Evolutionary conservation across 2,329 filamentous ascomycete genomes (phyloP), one percentile per base, ranked within the genome.

Genomic region (Aspergillus alliaceus): DNA sequence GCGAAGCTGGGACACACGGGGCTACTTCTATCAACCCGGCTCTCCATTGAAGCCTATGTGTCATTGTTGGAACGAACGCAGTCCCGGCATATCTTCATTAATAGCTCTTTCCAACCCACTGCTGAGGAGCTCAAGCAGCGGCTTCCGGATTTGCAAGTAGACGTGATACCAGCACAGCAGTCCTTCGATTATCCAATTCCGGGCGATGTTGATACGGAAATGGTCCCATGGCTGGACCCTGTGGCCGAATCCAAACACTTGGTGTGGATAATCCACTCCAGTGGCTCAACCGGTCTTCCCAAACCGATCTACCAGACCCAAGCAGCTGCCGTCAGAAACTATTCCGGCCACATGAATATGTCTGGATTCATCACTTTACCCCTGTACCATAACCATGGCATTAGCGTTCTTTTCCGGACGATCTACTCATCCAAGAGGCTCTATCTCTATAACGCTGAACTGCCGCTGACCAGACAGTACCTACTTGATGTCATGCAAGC

Each of bases 271-370:
- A 74, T 83, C n/a, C 79, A 82, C 61, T 80, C 79, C 2, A 78
- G 75, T 18, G 85, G 86, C 7, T 85, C 82, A 0, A 87, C 86
- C 0, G 85, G 85, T 0, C 74, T 87, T 0, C 86, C 86, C 0
- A 88, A 88, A 59, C 84, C 85, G 0, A 86, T 88, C 46, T 84
- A 79, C 57, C 80, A 85, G 49, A 83, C 80, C 1, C 83, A 88
- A 53, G 67, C 70, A 9, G 76, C 79, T 12, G 79, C 77, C 6
- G 69, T 86, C 8, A 74, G 75, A 8, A 84, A 82, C 52, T 82
- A 79, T 12, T 64, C 67, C 0, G 75, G 73, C 11, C 77, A 76
- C 24, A 77, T 80, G 62, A 75, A 73, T 3, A 70, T 84, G 73
- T 74, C 75, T 22, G 77, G 78, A 0, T 82, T 87, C 56, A 76